phyloP scores from a whole-genome alignment of 2,329 filamentous ascomycete genomes.

The Elsinoe perseae region DNA sequence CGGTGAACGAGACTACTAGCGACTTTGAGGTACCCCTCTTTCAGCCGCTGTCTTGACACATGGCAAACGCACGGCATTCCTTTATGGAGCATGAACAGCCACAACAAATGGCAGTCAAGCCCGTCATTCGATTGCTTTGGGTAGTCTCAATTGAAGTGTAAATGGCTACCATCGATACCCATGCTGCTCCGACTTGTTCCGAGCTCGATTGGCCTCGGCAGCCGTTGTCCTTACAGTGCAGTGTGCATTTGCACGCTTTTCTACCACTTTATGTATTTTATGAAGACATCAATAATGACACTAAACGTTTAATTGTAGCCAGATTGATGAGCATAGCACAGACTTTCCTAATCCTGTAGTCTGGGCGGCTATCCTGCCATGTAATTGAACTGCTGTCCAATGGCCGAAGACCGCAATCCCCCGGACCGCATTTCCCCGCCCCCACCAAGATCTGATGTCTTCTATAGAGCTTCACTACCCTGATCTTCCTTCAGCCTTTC shows the following conservation, averaged over 20 bases:
- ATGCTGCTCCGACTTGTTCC: background rate
- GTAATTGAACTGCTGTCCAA: constrained; percentile 2
- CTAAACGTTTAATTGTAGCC: background rate
- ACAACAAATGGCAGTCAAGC: background rate
- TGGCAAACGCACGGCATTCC: background rate
- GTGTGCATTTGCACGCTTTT: background rate
- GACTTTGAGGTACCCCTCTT: constrained; percentile 2
- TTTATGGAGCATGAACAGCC: background rate
- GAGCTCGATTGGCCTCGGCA: background rate
- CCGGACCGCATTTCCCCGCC: constrained; percentile 13
- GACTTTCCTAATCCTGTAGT: background rate
- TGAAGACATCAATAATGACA: background rate
- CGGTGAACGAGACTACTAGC: constrained; percentile 19
- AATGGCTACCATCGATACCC: background rate
- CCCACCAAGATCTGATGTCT: constrained; percentile 10
- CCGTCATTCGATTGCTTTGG: background rate
- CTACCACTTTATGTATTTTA: background rate
- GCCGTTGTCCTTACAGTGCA: background rate
- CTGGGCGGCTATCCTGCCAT: background rate
- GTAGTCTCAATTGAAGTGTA: background rate
- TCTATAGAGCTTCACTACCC: constrained; percentile 3
- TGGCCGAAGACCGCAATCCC: background rate
- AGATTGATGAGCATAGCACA: background rate
- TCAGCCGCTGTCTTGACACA: background rate
- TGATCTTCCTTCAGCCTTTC: constrained; percentile 14